phyloP scores from a whole-genome alignment of 2,329 filamentous ascomycete species.

The Aschersonia sp. region DNA sequence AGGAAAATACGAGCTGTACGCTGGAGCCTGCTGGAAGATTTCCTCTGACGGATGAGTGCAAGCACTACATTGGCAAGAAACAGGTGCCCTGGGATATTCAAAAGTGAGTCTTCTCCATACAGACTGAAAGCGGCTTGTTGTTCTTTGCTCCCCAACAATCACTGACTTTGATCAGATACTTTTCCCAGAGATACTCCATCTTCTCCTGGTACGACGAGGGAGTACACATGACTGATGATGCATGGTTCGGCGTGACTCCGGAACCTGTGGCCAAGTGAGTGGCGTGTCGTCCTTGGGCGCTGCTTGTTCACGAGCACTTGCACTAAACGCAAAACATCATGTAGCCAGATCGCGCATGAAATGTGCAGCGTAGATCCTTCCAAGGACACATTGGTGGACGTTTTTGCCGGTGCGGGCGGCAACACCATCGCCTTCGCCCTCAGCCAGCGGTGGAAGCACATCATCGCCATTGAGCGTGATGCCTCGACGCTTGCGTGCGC shows the following conservation, averaged over 20 bases:
- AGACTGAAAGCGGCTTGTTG: neutral
- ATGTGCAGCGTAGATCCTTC: constrained; percentile 39
- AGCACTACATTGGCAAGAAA: constrained; percentile 56
- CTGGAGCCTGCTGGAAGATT: constrained; percentile 30
- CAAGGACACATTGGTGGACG: constrained; percentile 63
- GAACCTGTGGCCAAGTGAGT: constrained; percentile 70
- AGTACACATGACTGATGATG: constrained; percentile 79
- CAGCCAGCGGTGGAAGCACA: constrained; percentile 61
- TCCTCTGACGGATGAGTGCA: constrained; percentile 46
- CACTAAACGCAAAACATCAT: neutral
- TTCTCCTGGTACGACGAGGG: constrained; percentile 81
- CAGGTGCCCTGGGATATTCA: constrained; percentile 74
- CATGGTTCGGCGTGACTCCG: constrained; percentile 95
- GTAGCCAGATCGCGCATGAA: constrained; percentile 61
- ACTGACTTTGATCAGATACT: constrained; percentile 49
- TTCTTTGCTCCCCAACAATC: neutral
- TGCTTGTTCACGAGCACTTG: neutral
- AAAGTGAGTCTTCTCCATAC: constrained; percentile 43
- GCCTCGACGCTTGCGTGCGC: constrained; percentile 70
- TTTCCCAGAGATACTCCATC: constrained; percentile 73
- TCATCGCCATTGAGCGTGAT: constrained; percentile 84
- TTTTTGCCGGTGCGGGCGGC: constrained; percentile 82
- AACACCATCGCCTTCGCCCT: constrained; percentile 92
- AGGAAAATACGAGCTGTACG: constrained; percentile 6
- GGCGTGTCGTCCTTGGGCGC: neutral